A percentile compares a stretch with the other conserved stretches of the same genome.
Conservation (phyloP, 306 rosid genomes). For the Gastrolobium villosum region DNA sequence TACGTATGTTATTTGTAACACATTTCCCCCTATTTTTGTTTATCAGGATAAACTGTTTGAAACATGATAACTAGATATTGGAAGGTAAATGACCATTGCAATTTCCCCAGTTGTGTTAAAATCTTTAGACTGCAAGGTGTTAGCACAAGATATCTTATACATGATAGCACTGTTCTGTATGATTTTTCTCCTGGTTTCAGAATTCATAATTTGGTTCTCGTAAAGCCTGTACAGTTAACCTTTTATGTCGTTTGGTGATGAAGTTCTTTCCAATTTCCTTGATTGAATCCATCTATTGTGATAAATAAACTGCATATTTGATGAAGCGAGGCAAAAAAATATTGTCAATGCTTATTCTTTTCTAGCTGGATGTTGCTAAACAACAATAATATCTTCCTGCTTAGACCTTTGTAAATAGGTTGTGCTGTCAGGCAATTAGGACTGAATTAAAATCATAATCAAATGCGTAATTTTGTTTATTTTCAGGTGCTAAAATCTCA, state of each 20-base stretch:
- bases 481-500: slow-evolving; percentile 5
- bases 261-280: not conserved
- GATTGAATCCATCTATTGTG: not conserved
- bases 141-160: not conserved
- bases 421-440: slow-evolving; percentile 8
- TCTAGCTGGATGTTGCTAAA: slow-evolving; percentile 23
- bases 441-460: slow-evolving; percentile 35
- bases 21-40: not conserved
- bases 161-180: slow-evolving; percentile 22
- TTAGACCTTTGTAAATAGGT: slow-evolving; percentile 1
- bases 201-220: slow-evolving; percentile 8
- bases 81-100: not conserved
- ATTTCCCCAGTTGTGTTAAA: not conserved
- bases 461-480: not conserved
- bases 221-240: not conserved
- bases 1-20: slow-evolving; percentile 10
- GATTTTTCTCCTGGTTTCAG: not conserved
- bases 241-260: not conserved
- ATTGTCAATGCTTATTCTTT: slow-evolving; percentile 3
- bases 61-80: slow-evolving; percentile 7
- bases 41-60: slow-evolving; percentile 36
- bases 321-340: not conserved
- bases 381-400: slow-evolving; percentile 15
- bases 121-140: slow-evolving; percentile 9
- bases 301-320: slow-evolving; percentile 13